phyloP scores from a whole-genome alignment of 768 basidiomycete genomes.

The Russula compacta region DNA sequence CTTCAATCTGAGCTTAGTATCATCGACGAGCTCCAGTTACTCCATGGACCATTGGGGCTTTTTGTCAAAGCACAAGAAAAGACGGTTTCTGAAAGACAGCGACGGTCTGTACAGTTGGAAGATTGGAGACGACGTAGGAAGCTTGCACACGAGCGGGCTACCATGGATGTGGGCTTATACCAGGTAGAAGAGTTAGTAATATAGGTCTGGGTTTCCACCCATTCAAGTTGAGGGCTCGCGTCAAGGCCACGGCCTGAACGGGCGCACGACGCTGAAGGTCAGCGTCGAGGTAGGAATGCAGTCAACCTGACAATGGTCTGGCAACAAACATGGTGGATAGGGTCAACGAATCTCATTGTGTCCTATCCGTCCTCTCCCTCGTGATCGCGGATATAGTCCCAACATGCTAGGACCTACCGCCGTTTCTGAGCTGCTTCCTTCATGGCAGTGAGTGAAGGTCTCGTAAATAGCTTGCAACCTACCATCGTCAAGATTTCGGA shows the following conservation, averaged over 20 bases:
- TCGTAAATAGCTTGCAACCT: conserved; percentile 8
- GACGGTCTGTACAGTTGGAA: conserved; percentile 15
- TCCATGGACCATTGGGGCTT: conserved; percentile 54
- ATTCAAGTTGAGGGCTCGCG: conserved; percentile 19
- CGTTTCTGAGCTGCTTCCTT: conserved; percentile 20
- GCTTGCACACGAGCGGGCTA: conserved; percentile 42
- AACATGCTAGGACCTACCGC: background rate
- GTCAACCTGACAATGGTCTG: background rate
- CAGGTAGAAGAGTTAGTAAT: conserved; percentile 63
- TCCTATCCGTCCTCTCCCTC: background rate
- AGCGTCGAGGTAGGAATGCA: background rate
- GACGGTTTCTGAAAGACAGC: conserved; percentile 33
- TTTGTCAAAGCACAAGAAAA: conserved; percentile 50
- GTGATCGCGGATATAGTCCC: background rate
- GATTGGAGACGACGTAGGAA: conserved; percentile 37
- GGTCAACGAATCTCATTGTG: background rate
- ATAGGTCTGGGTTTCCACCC: conserved; percentile 25
- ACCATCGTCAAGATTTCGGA: conserved; percentile 55
- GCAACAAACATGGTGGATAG: background rate
- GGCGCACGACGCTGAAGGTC: background rate
- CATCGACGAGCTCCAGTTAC: conserved; percentile 40
- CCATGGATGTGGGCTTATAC: conserved; percentile 53
- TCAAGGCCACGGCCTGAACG: background rate
- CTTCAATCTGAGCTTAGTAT: conserved; percentile 48
- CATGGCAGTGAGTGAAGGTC: background rate